Evolutionary conservation across 192 early-diverging fungal species (phyloP).

Genomic region (Backusella circina): DNA sequence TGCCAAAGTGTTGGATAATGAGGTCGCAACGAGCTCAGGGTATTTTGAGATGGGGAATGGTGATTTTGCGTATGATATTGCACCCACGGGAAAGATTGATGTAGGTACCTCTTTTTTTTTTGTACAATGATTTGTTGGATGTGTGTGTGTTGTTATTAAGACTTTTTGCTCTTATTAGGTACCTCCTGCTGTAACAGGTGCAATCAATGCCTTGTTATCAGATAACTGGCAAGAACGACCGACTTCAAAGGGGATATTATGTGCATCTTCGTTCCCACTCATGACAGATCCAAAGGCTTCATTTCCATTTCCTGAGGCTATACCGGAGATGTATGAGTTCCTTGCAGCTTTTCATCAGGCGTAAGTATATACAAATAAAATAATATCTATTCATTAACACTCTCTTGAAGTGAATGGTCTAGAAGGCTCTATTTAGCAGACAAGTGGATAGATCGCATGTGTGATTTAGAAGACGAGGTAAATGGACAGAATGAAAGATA

Average conservation of each 20-base stretch:
- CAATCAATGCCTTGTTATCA: constrained; percentile 37
- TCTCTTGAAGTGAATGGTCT: background rate
- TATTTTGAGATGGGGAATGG: constrained; percentile 32
- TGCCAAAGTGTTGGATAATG: constrained; percentile 20
- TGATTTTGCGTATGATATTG: constrained; percentile 29
- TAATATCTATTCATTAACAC: background rate
- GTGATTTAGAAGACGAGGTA: constrained; percentile 39
- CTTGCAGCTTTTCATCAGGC: constrained; percentile 45
- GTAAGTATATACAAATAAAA: constrained; percentile 25
- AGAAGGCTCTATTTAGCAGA: constrained; percentile 40
- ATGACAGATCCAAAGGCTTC: constrained; percentile 40
- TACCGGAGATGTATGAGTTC: constrained; percentile 58
- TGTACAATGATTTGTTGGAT: background rate
- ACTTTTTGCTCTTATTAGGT: constrained; percentile 34
- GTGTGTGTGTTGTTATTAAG: background rate
- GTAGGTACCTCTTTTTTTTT: constrained; percentile 1
- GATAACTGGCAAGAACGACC: constrained; percentile 47
- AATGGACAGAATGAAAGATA: background rate
- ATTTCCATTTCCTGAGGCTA: constrained; percentile 41
- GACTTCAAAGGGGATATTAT: constrained; percentile 45
- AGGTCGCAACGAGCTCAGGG: constrained; percentile 10
- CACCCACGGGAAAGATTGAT: constrained; percentile 23
- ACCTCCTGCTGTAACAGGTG: constrained; percentile 40
- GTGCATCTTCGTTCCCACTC: constrained; percentile 39
- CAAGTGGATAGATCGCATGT: constrained; percentile 47